A percentile compares a stretch with the other conserved stretches of the same genome.
Evolutionary conservation across 257 asterid species (phyloP).

Genomic region (Salvia rosmarinus): DNA sequence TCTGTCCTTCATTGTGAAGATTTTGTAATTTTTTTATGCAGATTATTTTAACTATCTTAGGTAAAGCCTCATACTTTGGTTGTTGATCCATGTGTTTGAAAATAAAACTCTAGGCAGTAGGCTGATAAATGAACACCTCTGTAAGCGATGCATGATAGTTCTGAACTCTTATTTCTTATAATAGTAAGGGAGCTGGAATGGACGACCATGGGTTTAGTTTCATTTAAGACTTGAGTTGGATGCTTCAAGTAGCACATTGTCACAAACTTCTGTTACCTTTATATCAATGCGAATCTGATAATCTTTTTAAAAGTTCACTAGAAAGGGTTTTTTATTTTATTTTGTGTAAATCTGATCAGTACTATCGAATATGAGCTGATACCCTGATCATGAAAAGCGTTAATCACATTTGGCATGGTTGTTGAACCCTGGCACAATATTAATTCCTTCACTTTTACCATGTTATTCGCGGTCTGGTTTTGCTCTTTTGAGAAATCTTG

Average conservation of each 20-base stretch:
- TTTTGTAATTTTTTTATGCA: neutral
- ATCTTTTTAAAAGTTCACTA: conserved; percentile 5
- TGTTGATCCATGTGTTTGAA: neutral
- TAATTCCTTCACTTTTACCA: conserved; percentile 19
- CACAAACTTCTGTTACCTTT: neutral
- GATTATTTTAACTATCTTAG: neutral
- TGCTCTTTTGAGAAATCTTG: conserved; percentile 21
- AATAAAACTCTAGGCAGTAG: conserved; percentile 17
- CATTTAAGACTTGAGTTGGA: conserved; percentile 17
- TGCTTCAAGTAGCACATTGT: conserved; percentile 13
- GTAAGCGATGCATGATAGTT: neutral
- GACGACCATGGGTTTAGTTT: conserved; percentile 11
- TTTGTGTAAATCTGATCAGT: neutral
- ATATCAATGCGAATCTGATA: conserved; percentile 5
- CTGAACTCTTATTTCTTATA: conserved; percentile 5
- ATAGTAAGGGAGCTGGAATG: conserved; percentile 2
- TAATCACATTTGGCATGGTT: conserved; percentile 19
- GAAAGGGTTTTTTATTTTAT: neutral
- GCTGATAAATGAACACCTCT: conserved; percentile 17
- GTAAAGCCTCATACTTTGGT: neutral
- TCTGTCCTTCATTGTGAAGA: neutral
- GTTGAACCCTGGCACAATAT: conserved; percentile 22
- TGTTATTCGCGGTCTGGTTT: conserved; percentile 21
- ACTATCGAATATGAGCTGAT: conserved; percentile 1
- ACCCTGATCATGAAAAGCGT: neutral